Evolutionary conservation across 257 asterid species (phyloP).

Genomic region (Solanum acaule): DNA sequence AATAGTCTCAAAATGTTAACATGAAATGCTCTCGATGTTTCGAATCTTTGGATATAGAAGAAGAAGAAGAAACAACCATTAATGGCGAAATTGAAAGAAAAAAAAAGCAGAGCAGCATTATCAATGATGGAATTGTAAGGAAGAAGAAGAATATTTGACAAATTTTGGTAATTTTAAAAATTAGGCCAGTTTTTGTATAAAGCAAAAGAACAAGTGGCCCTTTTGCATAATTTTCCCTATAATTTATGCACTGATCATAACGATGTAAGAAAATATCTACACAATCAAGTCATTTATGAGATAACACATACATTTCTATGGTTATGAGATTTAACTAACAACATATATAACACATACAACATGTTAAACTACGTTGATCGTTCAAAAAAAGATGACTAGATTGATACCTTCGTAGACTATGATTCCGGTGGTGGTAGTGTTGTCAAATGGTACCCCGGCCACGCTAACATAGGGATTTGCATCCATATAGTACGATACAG

Average conservation of each 20-base stretch:
- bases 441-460: background rate
- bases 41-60: no score
- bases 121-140: no score
- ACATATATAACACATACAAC: background rate
- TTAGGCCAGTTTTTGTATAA: background rate
- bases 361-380: background rate
- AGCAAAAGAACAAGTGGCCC: background rate
- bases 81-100: no score
- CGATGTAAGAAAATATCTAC: background rate
- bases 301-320: background rate
- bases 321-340: background rate
- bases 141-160: background rate
- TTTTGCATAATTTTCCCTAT: background rate
- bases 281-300: background rate
- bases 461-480: background rate
- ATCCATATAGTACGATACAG: background rate
- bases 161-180: background rate
- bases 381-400: background rate
- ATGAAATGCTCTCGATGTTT: no score
- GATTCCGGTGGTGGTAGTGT: background rate
- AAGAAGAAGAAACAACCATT: no score
- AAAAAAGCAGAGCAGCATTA: no score
- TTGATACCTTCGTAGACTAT: background rate
- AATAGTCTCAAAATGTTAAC: background rate
- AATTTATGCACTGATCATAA: background rate